Conservation (phyloP, 2,329 filamentous ascomycete species). For the Monilinia polystroma region DNA sequence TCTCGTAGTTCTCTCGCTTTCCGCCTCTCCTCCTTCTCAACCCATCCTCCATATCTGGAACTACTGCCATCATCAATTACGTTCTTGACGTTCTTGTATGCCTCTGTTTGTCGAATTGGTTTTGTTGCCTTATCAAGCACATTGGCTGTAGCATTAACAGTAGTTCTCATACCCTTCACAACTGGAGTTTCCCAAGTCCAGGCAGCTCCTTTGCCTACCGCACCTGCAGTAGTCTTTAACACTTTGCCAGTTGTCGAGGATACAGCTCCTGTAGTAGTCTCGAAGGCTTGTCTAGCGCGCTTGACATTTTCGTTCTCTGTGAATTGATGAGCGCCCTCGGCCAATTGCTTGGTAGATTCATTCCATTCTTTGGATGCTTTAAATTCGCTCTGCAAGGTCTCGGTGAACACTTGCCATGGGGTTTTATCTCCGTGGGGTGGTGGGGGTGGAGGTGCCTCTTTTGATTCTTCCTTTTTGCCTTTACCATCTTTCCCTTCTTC, state of each 20-base stretch:
- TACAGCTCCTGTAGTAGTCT: conserved; percentile 80
- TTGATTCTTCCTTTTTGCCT: conserved; percentile 41
- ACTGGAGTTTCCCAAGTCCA: conserved; percentile 98
- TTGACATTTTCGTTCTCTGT: conserved; percentile 89
- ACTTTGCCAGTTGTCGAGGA: conserved; percentile 75
- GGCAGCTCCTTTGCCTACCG: conserved; percentile 83
- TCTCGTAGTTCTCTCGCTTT: conserved; percentile 74
- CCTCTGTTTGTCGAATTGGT: conserved; percentile 90
- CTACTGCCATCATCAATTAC: conserved; percentile 97
- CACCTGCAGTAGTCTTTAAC: conserved; percentile 80
- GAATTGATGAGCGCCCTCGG: conserved; percentile 85
- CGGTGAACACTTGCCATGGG: conserved; percentile 97
- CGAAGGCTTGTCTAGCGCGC: conserved; percentile 80
- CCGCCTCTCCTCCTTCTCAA: conserved; percentile 91
- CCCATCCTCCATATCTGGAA: conserved; percentile 92
- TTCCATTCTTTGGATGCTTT: conserved; percentile 99
- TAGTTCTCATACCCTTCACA: conserved; percentile 85
- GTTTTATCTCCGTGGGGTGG: conserved; percentile 98
- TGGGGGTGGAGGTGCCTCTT: conserved; percentile 68
- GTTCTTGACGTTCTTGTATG: conserved; percentile 90
- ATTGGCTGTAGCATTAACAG: conserved; percentile 80
- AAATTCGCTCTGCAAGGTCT: conserved; percentile 92
- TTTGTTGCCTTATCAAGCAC: conserved; percentile 93
- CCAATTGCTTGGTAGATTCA: conserved; percentile 93
- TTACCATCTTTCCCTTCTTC: conserved; percentile 32